phyloP scores from a whole-genome alignment of 805 yeast species.

The Kodamaea sagamina region DNA sequence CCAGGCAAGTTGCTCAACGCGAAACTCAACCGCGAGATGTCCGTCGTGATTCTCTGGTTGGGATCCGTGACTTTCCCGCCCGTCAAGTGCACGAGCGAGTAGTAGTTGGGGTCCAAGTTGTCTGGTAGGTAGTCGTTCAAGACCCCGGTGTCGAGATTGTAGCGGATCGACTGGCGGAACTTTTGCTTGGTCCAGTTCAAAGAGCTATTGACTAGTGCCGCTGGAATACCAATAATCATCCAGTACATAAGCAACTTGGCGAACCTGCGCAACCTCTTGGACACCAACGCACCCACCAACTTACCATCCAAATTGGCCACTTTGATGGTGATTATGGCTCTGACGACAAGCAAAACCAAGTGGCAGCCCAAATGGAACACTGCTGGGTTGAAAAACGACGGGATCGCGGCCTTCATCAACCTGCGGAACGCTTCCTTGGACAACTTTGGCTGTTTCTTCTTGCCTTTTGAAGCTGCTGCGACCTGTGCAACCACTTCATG shows the following conservation, averaged over 20 bases:
- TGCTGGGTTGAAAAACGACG: conserved; percentile 30
- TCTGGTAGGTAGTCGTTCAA: conserved; percentile 74
- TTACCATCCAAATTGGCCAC: conserved; percentile 87
- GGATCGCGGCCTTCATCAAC: conserved; percentile 39
- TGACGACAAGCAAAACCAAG: conserved; percentile 56
- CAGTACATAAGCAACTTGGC: conserved; percentile 65
- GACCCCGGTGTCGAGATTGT: conserved; percentile 62
- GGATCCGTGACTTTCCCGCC: conserved; percentile 62
- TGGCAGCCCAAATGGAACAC: conserved; percentile 49
- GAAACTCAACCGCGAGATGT: conserved; percentile 69
- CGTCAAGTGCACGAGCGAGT: conserved; percentile 66
- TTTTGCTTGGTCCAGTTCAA: conserved; percentile 61
- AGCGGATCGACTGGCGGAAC: conserved; percentile 59
- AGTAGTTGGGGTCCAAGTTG: conserved; percentile 67
- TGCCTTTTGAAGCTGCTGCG: conserved; percentile 8
- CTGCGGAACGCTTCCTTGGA: conserved; percentile 31
- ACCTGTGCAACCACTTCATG: conserved; percentile 14
- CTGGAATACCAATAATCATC: conserved; percentile 87
- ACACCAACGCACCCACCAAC: conserved; percentile 77
- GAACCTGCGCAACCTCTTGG: conserved; percentile 66
- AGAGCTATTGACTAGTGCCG: conserved; percentile 74
- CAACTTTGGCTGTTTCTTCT: conserved; percentile 27
- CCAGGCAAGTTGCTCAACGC: conserved; percentile 76
- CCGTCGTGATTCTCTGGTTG: conserved; percentile 81
- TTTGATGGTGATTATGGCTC: conserved; percentile 75